These are phyloP conservation scores for Ottelia alismoides DNA, from an alignment of 106 monocot genomes.

Conservation along the genomic window DNA sequence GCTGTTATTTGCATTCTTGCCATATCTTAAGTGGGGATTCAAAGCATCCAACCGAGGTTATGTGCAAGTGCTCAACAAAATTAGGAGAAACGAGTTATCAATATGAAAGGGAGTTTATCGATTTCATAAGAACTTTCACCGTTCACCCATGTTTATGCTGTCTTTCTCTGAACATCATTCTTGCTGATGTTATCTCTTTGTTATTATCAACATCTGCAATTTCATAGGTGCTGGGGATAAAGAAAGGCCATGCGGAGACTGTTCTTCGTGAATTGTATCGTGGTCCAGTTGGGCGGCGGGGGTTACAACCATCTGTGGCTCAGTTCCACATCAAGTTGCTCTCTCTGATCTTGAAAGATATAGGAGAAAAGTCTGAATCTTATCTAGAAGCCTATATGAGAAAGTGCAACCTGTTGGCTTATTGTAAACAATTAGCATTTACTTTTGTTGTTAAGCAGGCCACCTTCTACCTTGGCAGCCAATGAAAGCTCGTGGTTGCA, in stretches of 20 bases:
- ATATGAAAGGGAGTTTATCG: too few species aligned
- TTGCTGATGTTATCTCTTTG: too few species aligned
- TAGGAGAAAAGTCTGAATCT: slow-evolving; percentile 24
- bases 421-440: neutral
- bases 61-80: too few species aligned
- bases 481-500: slow-evolving; percentile 38
- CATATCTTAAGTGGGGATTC: too few species aligned
- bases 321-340: slow-evolving; percentile 49
- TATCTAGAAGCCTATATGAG: neutral
- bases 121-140: too few species aligned
- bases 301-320: slow-evolving; percentile 13
- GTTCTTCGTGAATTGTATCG: slow-evolving; percentile 35
- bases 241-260: slow-evolving; percentile 39
- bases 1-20: too few species aligned
- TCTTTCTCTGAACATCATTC: too few species aligned
- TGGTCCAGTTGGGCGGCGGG: slow-evolving; percentile 11
- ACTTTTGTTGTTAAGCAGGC: slow-evolving; percentile 10
- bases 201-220: too few species aligned
- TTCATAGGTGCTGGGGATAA: slow-evolving; percentile 51
- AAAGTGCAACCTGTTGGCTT: neutral
- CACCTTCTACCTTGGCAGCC: slow-evolving; percentile 7
- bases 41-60: too few species aligned
- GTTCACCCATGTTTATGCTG: too few species aligned
- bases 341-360: slow-evolving; percentile 29
- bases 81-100: too few species aligned